phyloP scores from a whole-genome alignment of 2,329 filamentous ascomycete genomes.

The Sphaerulina populicola region DNA sequence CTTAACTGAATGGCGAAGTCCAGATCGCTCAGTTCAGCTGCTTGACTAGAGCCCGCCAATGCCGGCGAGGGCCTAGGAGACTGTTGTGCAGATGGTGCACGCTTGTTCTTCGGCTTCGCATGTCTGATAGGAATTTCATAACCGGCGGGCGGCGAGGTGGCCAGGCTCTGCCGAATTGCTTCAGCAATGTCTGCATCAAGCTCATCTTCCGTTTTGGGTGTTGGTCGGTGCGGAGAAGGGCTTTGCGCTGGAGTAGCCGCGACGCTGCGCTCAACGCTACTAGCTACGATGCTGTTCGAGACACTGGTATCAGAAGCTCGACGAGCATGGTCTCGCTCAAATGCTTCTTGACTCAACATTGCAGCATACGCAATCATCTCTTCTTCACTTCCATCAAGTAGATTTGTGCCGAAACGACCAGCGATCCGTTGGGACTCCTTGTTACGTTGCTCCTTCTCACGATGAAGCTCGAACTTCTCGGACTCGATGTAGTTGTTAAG shows the following conservation, averaged over 20 bases:
- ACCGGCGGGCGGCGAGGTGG: constrained; percentile 18
- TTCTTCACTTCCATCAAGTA: constrained; percentile 54
- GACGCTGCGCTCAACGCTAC: constrained; percentile 32
- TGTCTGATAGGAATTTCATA: constrained; percentile 43
- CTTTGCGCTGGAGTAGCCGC: constrained; percentile 25
- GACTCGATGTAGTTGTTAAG: constrained; percentile 75
- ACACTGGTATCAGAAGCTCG: constrained; percentile 38
- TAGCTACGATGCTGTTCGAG: constrained; percentile 33
- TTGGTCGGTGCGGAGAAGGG: constrained; percentile 18
- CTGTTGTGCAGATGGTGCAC: constrained; percentile 25
- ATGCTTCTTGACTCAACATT: constrained; percentile 53
- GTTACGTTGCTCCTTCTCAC: constrained; percentile 58
- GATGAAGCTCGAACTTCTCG: constrained; percentile 72
- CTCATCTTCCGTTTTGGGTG: constrained; percentile 40
- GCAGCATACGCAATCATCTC: constrained; percentile 56
- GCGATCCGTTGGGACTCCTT: constrained; percentile 64
- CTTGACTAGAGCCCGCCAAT: constrained; percentile 35
- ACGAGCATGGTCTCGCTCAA: constrained; percentile 44
- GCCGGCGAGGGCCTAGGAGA: constrained; percentile 24
- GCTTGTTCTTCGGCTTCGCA: constrained; percentile 33
- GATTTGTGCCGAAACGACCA: constrained; percentile 73
- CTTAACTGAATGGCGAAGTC: constrained; percentile 56
- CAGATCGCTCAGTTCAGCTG: constrained; percentile 47
- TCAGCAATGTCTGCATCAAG: constrained; percentile 54
- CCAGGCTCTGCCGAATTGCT: constrained; percentile 50